Evolutionary conservation across 164 flowering plant genomes (phyloP).

Genomic region (Cinnamomum chago): DNA sequence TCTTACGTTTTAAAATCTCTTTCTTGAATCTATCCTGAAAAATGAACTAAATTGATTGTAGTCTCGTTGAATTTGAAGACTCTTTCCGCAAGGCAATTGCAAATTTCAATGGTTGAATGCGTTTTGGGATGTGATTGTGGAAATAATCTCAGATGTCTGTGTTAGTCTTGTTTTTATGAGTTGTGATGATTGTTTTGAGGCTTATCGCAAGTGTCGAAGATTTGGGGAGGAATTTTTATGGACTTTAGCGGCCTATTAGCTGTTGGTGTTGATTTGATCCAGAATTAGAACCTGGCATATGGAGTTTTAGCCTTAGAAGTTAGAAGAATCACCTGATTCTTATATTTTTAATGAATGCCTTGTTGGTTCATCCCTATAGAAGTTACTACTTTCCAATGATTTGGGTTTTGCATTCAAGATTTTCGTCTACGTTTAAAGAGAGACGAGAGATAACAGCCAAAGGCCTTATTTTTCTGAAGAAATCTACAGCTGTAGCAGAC

Average conservation of each 20-base stretch:
- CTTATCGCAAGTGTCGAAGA: no score
- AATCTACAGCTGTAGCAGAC: neutral
- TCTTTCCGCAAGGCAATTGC: neutral
- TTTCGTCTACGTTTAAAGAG: neutral
- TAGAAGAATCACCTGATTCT: neutral
- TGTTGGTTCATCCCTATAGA: neutral
- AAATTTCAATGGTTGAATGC: neutral
- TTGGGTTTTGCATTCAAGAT: neutral
- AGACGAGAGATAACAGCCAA: neutral
- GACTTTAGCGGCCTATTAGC: no score
- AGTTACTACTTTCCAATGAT: neutral
- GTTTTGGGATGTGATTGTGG: neutral
- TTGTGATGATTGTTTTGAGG: no score
- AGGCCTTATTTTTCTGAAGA: neutral
- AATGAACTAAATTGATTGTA: neutral
- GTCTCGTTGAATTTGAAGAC: neutral
- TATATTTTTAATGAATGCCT: neutral
- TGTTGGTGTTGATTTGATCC: no score
- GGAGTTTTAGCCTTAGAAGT: no score
- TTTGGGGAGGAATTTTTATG: neutral
- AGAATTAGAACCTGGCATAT: no score
- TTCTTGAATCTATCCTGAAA: neutral
- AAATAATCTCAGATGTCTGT: no score
- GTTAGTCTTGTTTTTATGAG: no score
- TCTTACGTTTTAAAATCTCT: neutral